These are phyloP conservation scores for Citrus inodora DNA, from an alignment of 345 rosid species.

Conservation along the genomic window DNA sequence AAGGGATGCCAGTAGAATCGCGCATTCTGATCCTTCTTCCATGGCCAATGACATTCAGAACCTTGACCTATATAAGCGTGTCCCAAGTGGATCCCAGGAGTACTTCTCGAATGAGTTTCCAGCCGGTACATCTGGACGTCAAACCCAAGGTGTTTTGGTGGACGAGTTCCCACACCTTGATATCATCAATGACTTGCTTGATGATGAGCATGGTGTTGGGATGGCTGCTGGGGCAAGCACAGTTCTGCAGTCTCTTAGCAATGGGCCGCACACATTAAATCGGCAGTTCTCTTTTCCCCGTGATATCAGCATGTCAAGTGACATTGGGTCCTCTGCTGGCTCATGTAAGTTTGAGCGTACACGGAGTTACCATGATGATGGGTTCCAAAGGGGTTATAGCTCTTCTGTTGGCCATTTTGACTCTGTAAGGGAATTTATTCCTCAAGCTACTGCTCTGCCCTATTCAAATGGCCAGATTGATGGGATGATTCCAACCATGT, in stretches of 20 bases:
- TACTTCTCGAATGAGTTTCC: conserved; percentile 31
- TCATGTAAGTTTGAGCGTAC: conserved; percentile 58
- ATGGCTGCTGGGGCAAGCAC: conserved; percentile 31
- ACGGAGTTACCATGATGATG: conserved; percentile 50
- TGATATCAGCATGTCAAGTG: conserved; percentile 43
- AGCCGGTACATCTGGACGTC: conserved; percentile 52
- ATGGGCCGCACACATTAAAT: conserved; percentile 40
- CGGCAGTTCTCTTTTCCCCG: conserved; percentile 51
- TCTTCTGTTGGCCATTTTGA: conserved; percentile 42
- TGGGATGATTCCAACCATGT: conserved; percentile 46
- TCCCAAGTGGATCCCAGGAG: conserved; percentile 27
- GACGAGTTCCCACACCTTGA: conserved; percentile 95
- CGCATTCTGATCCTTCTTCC: conserved; percentile 31
- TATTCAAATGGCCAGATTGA: conserved; percentile 58
- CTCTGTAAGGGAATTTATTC: conserved; percentile 39
- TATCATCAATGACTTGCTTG: conserved; percentile 89
- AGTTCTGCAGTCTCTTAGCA: conserved; percentile 29
- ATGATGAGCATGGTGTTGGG: conserved; percentile 61
- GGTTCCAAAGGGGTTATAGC: conserved; percentile 44
- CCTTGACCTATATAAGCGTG: conserved; percentile 30
- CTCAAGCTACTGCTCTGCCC: conserved; percentile 41
- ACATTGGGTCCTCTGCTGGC: conserved; percentile 37
- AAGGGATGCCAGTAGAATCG: conserved; percentile 32
- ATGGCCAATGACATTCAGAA: conserved; percentile 30
- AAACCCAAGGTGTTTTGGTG: conserved; percentile 40